A percentile compares a stretch with the other conserved stretches of the same genome.
Conservation (phyloP, 257 asterid genomes). For the Nicotiana knightiana region DNA sequence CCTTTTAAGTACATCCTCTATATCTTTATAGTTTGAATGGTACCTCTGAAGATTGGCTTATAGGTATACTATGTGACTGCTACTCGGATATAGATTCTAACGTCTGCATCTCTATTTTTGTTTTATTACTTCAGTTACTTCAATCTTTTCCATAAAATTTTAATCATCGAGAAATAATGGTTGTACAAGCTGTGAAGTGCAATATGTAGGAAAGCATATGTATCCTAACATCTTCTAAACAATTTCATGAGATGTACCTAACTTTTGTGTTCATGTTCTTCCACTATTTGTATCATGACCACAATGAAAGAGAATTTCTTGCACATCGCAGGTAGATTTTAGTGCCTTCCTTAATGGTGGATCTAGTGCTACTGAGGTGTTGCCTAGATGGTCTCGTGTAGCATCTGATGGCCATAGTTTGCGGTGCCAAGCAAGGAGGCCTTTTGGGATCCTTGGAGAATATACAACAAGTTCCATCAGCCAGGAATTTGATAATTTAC, state of each 20-base stretch:
- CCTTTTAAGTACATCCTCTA: background rate
- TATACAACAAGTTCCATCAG: constrained; percentile 40
- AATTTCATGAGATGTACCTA: background rate
- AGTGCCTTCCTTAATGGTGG: constrained; percentile 42
- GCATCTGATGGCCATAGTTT: constrained; percentile 27
- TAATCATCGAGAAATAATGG: background rate
- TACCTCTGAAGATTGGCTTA: background rate
- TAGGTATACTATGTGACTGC: background rate
- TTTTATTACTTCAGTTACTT: background rate
- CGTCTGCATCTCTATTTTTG: background rate
- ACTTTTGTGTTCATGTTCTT: background rate
- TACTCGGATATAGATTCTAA: background rate
- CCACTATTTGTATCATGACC: background rate
- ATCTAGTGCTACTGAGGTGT: constrained; percentile 29
- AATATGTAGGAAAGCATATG: background rate
- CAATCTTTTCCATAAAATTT: background rate
- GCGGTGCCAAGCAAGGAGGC: constrained; percentile 58
- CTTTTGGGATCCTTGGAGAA: constrained; percentile 49
- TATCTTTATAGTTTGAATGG: background rate
- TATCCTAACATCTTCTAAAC: background rate
- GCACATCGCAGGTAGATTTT: constrained; percentile 55
- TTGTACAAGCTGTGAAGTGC: background rate
- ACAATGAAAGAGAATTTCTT: background rate
- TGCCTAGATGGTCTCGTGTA: constrained; percentile 37
- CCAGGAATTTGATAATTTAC: constrained; percentile 73